Base-by-base conservation (phyloP, 139 green algal species). In the Chlamydomonas sphaeroides region DNA sequence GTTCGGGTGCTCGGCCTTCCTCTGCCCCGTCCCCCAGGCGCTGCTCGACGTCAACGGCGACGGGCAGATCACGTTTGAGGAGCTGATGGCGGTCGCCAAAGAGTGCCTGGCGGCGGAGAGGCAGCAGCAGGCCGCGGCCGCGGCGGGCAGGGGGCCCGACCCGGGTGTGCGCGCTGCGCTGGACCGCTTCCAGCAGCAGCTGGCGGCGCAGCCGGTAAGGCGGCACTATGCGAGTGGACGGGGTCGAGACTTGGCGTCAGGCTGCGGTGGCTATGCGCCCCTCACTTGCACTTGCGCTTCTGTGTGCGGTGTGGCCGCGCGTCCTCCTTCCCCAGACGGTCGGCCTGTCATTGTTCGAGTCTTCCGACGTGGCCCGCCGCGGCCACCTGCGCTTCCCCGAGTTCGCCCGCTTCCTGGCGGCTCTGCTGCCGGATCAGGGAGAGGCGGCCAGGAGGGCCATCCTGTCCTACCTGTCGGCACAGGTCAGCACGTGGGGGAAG, bases 1-100 rank as follows among this genome's bases (percentile, higher is more conserved):
- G n/a, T n/a, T n/a, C n/a, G n/a, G n/a, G 45, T 53, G 45, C 45
- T 14, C 45, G 11, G 45, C 45, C 45, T 53, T 53, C 45, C 45
- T 14, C n/a, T n/a, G n/a, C n/a, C n/a, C n/a, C n/a, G n/a, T n/a
- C 57, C 21, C 25, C 1, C 84, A 89, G 83, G 73, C 83, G 0
- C 83, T 91, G 68, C 72, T 91, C 62, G 87, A 91, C 79, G 67
- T 84, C 62, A 79, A 89, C 68, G 83, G 79, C 20, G 80, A 87
- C 41, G 84, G 84, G 67, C 28, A 63, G 21, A 79, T 89, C 48
- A 57, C 41, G 7, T 88, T 85, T 32, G 68, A 84, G 26, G 87
- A 91, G 79, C 78, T 91, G 68, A 79, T 89, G 57, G 65, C 8
- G 17, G 78, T 79, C 41, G 84, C 80, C 28, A 85, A 85, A 49